phyloP scores from a whole-genome alignment of 176 grass and related monocot species.

The Oryza punctata region DNA sequence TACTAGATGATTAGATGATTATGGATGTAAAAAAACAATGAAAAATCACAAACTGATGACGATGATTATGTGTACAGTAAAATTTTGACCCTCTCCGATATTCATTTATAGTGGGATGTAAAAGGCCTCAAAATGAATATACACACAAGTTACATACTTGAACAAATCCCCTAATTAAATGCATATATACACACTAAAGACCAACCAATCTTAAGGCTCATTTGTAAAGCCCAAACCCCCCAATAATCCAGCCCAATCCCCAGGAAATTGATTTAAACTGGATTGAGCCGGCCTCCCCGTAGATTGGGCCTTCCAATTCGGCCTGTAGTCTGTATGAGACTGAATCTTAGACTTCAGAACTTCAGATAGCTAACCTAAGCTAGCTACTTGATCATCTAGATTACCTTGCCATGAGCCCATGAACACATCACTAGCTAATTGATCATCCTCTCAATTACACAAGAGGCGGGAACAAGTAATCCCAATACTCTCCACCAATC shows the following conservation, averaged over 20 bases:
- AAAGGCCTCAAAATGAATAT: background rate
- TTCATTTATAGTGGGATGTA: background rate
- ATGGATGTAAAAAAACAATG: too few species aligned
- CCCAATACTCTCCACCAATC: conserved; percentile 56
- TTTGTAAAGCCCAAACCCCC: background rate
- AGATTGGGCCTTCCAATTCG: background rate
- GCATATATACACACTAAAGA: background rate
- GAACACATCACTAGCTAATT: background rate
- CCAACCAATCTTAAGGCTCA: background rate
- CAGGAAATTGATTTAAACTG: background rate
- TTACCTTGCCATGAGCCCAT: too few species aligned
- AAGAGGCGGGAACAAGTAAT: conserved; percentile 52
- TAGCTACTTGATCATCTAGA: too few species aligned
- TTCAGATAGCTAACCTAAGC: too few species aligned
- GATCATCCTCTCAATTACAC: background rate
- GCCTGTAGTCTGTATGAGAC: too few species aligned
- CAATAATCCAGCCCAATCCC: background rate
- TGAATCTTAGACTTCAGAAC: too few species aligned
- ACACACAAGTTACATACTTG: background rate
- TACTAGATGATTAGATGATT: too few species aligned
- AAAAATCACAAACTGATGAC: too few species aligned
- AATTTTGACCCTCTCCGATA: background rate
- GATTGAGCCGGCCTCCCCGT: background rate
- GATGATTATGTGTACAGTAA: background rate
- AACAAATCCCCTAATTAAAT: background rate